Evolutionary conservation across 1,139 yeast species (phyloP).

Genomic region (Yamadazyma trypodendri): DNA sequence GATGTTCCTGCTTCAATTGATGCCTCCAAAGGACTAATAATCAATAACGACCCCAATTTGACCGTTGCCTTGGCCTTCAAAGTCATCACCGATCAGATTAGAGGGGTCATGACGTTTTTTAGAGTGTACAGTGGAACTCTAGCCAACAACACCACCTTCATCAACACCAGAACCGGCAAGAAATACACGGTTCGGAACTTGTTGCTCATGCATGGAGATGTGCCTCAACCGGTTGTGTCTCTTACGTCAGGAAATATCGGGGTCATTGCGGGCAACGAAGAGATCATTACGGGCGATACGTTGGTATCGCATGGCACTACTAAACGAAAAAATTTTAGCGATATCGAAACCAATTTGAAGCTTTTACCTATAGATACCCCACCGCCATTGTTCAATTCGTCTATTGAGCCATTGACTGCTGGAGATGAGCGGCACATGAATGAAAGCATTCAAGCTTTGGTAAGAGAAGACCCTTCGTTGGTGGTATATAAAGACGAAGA

Average conservation of each 20-base stretch:
- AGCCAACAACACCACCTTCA: constrained; percentile 56
- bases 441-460: constrained; percentile 58
- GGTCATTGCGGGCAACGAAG: constrained; percentile 72
- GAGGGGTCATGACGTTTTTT: constrained; percentile 83
- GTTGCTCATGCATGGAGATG: constrained; percentile 85
- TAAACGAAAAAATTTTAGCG: constrained; percentile 45
- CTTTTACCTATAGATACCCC: constrained; percentile 82
- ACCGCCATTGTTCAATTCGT: constrained; percentile 88
- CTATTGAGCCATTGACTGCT: constrained; percentile 78
- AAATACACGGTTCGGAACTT: constrained; percentile 66
- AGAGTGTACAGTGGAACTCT: constrained; percentile 84
- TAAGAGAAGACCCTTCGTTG: constrained; percentile 63
- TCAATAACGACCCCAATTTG: constrained; percentile 55
- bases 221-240: constrained; percentile 64
- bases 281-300: constrained; percentile 88
- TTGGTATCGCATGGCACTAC: constrained; percentile 54
- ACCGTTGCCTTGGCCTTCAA: constrained; percentile 89
- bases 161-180: constrained; percentile 70
- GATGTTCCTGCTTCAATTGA: constrained; percentile 38
- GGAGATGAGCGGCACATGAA: constrained; percentile 76
- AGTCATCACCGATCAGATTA: constrained; percentile 78
- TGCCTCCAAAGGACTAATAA: constrained; percentile 44
- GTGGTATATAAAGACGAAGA: constrained; percentile 62
- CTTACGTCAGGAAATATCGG: constrained; percentile 85
- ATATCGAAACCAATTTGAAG: constrained; percentile 48